Conservation (phyloP, 148 eudicot genomes). For the Rhododendron vialii region DNA sequence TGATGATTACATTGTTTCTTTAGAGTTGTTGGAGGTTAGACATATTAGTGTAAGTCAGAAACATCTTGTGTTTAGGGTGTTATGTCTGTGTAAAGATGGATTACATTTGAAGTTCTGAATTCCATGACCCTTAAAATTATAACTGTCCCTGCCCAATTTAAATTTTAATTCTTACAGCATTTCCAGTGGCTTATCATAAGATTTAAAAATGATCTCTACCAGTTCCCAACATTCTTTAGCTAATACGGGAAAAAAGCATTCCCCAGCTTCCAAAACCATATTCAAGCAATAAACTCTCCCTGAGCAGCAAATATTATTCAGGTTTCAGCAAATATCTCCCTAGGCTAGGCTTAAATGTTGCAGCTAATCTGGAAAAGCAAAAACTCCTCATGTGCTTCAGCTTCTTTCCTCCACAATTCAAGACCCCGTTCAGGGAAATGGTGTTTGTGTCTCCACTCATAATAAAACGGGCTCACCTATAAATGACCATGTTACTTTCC, state of each 20-base stretch:
- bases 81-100: slow-evolving; percentile 37
- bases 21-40: slow-evolving; percentile 10
- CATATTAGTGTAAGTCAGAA: slow-evolving; percentile 9
- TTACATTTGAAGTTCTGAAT: not conserved
- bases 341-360: not conserved
- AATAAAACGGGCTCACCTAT: not conserved
- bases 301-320: not conserved
- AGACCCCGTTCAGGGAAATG: not conserved
- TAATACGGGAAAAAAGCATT: not conserved
- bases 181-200: not conserved
- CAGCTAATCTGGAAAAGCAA: not conserved
- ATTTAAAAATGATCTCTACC: not conserved
- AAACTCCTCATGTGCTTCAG: not conserved
- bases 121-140: not conserved
- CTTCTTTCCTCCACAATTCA: not conserved
- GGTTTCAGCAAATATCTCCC: not conserved
- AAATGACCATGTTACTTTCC: not conserved
- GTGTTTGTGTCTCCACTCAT: not conserved
- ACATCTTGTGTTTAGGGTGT: slow-evolving; percentile 16
- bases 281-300: not conserved
- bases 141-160: not conserved
- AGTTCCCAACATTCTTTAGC: not conserved
- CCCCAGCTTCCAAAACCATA: not conserved
- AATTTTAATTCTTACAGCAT: not conserved
- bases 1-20: slow-evolving; percentile 12